A percentile compares a stretch with the other conserved stretches of the same genome.
Evolutionary conservation across 2,329 filamentous ascomycete genomes (phyloP).

Genomic region (Chalara sp.): DNA sequence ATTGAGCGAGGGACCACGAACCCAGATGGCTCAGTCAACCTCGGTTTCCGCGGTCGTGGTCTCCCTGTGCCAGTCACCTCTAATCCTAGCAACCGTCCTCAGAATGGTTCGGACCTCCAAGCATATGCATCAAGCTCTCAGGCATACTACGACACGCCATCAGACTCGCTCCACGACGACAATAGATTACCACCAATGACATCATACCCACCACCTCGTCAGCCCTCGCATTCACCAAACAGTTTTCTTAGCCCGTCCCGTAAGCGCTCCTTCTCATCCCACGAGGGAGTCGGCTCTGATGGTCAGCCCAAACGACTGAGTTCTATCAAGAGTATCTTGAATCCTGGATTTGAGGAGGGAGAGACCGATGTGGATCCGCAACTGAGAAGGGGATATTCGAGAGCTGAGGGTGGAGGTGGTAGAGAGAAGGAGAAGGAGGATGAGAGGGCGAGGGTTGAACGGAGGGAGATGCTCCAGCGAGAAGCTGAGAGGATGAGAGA

Average conservation of each 20-base stretch:
- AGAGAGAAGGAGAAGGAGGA: slow-evolving; percentile 33
- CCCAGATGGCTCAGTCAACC: slow-evolving; percentile 57
- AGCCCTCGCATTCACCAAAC: slow-evolving; percentile 52
- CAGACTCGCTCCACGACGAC: slow-evolving; percentile 44
- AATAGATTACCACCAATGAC: slow-evolving; percentile 49
- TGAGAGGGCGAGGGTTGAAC: slow-evolving; percentile 51
- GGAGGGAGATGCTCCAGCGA: slow-evolving; percentile 57
- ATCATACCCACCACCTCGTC: slow-evolving; percentile 37
- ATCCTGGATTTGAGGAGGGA: slow-evolving; percentile 36
- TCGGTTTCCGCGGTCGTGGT: slow-evolving; percentile 46
- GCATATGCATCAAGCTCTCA: slow-evolving; percentile 33
- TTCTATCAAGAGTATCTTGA: slow-evolving; percentile 71
- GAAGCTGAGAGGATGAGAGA: slow-evolving; percentile 68
- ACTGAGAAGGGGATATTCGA: slow-evolving; percentile 2
- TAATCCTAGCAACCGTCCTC: slow-evolving; percentile 10
- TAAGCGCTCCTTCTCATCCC: slow-evolving; percentile 62
- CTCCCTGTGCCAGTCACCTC: slow-evolving; percentile 22
- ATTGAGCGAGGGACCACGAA: slow-evolving; percentile 46
- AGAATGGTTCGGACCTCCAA: slow-evolving; percentile 34
- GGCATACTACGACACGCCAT: slow-evolving; percentile 14
- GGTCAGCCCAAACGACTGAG: slow-evolving; percentile 56
- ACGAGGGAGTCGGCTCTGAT: slow-evolving; percentile 41
- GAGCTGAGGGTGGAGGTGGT: slow-evolving; percentile 9
- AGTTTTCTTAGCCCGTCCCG: slow-evolving; percentile 53
- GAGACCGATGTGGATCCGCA: slow-evolving; percentile 10